Base-by-base conservation (phyloP, 495 filamentous ascomycete genomes). In the Choiromyces venosus region DNA sequence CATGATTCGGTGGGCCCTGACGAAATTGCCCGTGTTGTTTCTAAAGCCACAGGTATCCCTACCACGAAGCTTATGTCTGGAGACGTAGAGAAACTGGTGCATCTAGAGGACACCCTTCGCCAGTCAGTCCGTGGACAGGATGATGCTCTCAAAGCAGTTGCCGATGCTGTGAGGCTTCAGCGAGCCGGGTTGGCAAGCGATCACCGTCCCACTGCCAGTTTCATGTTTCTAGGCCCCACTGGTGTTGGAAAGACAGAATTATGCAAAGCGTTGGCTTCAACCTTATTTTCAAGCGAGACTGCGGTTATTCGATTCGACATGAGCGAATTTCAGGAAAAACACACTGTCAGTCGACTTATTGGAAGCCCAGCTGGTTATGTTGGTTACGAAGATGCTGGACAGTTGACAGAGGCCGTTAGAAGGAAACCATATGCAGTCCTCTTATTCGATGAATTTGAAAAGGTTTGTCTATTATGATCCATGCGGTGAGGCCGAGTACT, bases 141-240 rank as follows among this genome's bases (percentile, higher is more conserved):
- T 77, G 93, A 97, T 80, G 95, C 95, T 7, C 87, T 99, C 14
- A 89, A 88, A 66, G 92, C 94, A 29, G 94, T 97, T 29, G 89
- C 94, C 46, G 93, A 98, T 80, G 94, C 95, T 12, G 93, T 99
- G 25, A 87, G 95, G 29, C 92, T 97, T 89, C 95, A 99, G 81
- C 86, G 95, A 71, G 95, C 95, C 36, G 95, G 95, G 12, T 86
- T 98, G 39, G 93, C 90, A 75, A 92, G 92, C 35, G 93, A 97
- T 74, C 96, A 97, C 78, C 89, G 94, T 1, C 94, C 95, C 0
- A 84, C 96, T 12, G 95, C 94, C 2, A 93, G 90, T 8, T 98
- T 98, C 86, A 97, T 98, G 91, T 97, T 98, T 86, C 87, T 98
- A 25, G 95, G 95, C 0, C 95, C 95, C 9, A 99, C 95, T 19